Conservation (phyloP, 305 asterid species). For the Fraxinus xanthoxyloides region DNA sequence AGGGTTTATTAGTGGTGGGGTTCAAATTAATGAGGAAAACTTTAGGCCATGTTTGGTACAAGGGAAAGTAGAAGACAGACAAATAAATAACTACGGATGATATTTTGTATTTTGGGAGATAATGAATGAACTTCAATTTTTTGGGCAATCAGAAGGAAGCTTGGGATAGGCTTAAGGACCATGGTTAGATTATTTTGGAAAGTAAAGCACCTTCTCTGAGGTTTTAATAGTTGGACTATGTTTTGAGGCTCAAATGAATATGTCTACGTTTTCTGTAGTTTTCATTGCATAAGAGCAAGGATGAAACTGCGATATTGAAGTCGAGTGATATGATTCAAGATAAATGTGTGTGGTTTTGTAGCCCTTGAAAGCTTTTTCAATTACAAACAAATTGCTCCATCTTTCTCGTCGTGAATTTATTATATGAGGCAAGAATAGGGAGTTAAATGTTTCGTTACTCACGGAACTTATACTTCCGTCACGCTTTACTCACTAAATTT, state of each 20-base stretch:
- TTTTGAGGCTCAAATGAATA: neutral
- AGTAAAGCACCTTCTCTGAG: neutral
- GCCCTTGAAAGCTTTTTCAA: neutral
- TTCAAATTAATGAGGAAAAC: neutral
- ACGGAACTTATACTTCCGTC: neutral
- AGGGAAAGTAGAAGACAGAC: neutral
- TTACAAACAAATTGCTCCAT: neutral
- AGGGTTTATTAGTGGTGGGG: constrained; percentile 15
- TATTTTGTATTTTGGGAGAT: neutral
- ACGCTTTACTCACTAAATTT: neutral
- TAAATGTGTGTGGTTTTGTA: neutral
- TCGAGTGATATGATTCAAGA: neutral
- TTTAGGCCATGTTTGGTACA: neutral
- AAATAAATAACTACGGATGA: neutral
- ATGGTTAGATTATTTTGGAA: neutral
- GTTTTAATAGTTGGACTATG: neutral
- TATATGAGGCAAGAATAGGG: neutral
- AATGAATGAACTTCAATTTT: neutral
- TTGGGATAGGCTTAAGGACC: neutral
- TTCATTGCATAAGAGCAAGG: neutral
- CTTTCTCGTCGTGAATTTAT: neutral
- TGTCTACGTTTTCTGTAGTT: neutral
- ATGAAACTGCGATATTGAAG: neutral
- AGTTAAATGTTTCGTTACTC: neutral
- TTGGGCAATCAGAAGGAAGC: neutral